Percentiles rank a stretch among this genome's conserved stretches.
Evolutionary conservation across 345 rosid genomes (phyloP).

Genomic region (Eucalyptus brandiana): DNA sequence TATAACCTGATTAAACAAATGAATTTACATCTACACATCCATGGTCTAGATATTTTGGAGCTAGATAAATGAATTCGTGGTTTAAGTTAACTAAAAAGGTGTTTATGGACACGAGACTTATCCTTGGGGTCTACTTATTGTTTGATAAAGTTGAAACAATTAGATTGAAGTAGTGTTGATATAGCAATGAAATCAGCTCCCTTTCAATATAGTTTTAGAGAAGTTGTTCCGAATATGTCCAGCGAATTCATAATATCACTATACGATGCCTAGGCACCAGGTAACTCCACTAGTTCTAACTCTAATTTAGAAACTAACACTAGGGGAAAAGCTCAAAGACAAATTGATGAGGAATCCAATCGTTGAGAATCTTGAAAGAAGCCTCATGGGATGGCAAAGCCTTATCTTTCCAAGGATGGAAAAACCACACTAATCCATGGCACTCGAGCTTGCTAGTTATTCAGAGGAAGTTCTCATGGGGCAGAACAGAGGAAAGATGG

Average conservation of each 20-base stretch:
- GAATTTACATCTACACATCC: not conserved
- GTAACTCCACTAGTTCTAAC: not conserved
- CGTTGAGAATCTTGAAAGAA: not conserved
- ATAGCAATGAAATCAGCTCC: not conserved
- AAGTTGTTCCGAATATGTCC: not conserved
- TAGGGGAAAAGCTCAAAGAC: not conserved
- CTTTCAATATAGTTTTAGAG: not conserved
- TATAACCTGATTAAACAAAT: not conserved
- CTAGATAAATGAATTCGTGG: not conserved
- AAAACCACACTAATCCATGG: not conserved
- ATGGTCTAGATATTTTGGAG: not conserved
- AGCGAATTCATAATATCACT: not conserved
- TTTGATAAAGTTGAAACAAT: not conserved
- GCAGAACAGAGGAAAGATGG: not conserved
- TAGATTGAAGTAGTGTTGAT: not conserved
- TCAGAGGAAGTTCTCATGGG: not conserved
- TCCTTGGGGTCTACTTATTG: not conserved
- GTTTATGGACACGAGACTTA: not conserved
- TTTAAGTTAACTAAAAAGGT: not conserved
- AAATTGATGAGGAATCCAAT: not conserved
- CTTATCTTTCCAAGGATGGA: not conserved
- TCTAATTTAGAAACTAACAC: not conserved
- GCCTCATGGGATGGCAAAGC: not conserved
- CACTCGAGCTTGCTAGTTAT: not conserved
- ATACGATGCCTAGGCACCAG: not conserved